Base-by-base conservation (phyloP, 352 stramenopile genomes). In the Phytophthora syringae region DNA sequence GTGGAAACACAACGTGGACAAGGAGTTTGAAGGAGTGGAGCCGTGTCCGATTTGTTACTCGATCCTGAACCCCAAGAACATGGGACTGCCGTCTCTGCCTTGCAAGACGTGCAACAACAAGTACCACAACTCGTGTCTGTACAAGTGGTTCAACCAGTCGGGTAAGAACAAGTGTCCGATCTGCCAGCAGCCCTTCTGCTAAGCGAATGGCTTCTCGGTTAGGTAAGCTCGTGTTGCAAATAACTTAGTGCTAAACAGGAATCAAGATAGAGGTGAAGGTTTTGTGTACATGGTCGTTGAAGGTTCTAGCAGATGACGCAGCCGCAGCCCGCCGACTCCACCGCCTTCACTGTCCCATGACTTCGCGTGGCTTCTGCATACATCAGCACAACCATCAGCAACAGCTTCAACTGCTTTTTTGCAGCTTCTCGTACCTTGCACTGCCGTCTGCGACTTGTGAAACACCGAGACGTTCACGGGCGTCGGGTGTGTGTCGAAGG, bases 81-180 rank as follows among this genome's bases (percentile, higher is more conserved):
- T 96, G 86, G 84, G 79, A 0, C 71, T 97, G 51, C 92, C 92
- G 32, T 93, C 88, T 30, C 61, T 97, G 58, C 74, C 85, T 25
- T 97, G 92, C 82, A 97, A 97, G 67, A 97, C 90, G 27, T 97
- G 92, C 80, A 79, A 72, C 53, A 97, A 97, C 82, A 95, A 94
- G 76, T 97, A 97, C 79, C 92, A 97, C 80, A 95, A 94, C 72
- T 92, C 86, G 68, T 97, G 92, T 67, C 77, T 97, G 27, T 97
- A 97, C 88, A 97, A 97, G 80, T 97, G 92, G 90, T 97, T 97
- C 75, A 95, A 94, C 74, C 93, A 97, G 63, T 96, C 88, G 56
- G 88, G 89, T 76, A 97, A 97, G 78, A 97, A 96, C 85, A 97
- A 95, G 73, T 97, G 92, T 52, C 90, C 92, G 52, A 94, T 97